These are phyloP conservation scores for Monosporascus sp. DNA, from an alignment of 2,329 filamentous ascomycete species.

Conservation along the genomic window DNA sequence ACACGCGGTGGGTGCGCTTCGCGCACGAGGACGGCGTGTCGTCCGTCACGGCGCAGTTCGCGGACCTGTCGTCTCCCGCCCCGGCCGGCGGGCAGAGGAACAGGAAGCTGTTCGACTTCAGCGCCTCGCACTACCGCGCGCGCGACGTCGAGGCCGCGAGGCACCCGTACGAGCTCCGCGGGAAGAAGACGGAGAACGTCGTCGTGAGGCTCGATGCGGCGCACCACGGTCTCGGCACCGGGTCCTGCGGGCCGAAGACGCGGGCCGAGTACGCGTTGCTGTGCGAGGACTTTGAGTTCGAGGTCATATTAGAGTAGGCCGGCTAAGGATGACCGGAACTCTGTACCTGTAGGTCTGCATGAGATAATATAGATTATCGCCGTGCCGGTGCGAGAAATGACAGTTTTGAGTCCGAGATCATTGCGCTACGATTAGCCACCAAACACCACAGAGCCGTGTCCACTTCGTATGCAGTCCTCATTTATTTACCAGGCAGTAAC, in stretches of 20 bases:
- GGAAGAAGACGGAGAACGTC: conserved; percentile 47
- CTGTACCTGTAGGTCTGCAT: too few relatives aligned
- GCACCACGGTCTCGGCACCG: conserved; percentile 61
- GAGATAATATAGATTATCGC: too few relatives aligned
- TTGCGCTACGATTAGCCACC: too few relatives aligned
- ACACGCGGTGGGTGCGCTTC: conserved; percentile 55
- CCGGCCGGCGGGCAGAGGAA: conserved; percentile 25
- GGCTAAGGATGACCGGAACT: too few relatives aligned
- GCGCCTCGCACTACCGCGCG: conserved; percentile 48
- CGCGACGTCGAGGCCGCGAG: conserved; percentile 50
- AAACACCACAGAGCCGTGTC: too few relatives aligned
- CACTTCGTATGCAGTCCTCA: too few relatives aligned
- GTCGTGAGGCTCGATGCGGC: conserved; percentile 54
- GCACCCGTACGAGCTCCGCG: conserved; percentile 59
- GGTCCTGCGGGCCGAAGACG: conserved; percentile 56
- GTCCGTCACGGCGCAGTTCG: conserved; percentile 22
- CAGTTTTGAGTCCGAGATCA: too few relatives aligned
- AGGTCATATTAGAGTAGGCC: conserved; percentile 34
- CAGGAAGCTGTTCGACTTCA: conserved; percentile 47
- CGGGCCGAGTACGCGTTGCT: conserved; percentile 41
- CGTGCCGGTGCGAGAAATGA: too few relatives aligned
- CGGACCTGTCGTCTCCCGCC: conserved; percentile 9
- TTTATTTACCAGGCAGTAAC: too few relatives aligned
- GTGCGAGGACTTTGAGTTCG: conserved; percentile 36
- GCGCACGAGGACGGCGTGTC: conserved; percentile 16